A percentile compares a stretch with the other conserved stretches of the same genome.
phyloP scores from a whole-genome alignment of 2,329 filamentous ascomycete species.

The Neonectria neomacrospora region DNA sequence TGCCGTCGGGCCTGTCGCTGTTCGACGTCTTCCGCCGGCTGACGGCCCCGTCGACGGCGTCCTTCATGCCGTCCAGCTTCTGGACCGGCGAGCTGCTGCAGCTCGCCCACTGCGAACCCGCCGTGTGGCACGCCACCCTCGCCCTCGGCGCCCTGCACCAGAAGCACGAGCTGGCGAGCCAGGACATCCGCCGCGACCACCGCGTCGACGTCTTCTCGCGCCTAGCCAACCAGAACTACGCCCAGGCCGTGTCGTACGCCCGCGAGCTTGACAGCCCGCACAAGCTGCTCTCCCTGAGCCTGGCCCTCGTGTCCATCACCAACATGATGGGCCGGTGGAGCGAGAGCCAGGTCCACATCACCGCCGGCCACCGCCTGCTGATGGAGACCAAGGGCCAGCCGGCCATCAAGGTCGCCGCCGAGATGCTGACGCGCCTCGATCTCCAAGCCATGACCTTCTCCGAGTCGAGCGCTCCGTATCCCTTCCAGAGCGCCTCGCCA shows the following conservation, averaged over 20 bases:
- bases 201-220: conserved; percentile 22
- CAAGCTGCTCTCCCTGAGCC: conserved; percentile 46
- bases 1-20: conserved; percentile 33
- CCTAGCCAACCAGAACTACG: conserved; percentile 45
- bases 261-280: conserved; percentile 41
- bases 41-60: conserved; percentile 44
- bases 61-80: conserved; percentile 47
- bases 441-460: conserved; percentile 50
- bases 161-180: conserved; percentile 33
- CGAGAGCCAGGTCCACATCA: conserved; percentile 48
- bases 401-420: conserved; percentile 33
- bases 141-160: conserved; percentile 51
- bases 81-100: conserved; percentile 49
- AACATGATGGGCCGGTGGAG: conserved; percentile 47
- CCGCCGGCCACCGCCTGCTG: conserved; percentile 45
- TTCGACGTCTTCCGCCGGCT: conserved; percentile 52
- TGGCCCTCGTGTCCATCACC: conserved; percentile 47
- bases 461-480: conserved; percentile 47
- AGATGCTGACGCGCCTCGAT: conserved; percentile 47
- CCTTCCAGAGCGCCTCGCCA: conserved; percentile 31
- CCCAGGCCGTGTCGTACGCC: conserved; percentile 43
- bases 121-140: conserved; percentile 50
- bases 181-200: conserved; percentile 14
- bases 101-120: conserved; percentile 49
- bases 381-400: conserved; percentile 28